Evolutionary conservation across 192 early-diverging fungal genomes (phyloP), one percentile per base, ranked within the genome.

Genomic region (Backusella macrospora): DNA sequence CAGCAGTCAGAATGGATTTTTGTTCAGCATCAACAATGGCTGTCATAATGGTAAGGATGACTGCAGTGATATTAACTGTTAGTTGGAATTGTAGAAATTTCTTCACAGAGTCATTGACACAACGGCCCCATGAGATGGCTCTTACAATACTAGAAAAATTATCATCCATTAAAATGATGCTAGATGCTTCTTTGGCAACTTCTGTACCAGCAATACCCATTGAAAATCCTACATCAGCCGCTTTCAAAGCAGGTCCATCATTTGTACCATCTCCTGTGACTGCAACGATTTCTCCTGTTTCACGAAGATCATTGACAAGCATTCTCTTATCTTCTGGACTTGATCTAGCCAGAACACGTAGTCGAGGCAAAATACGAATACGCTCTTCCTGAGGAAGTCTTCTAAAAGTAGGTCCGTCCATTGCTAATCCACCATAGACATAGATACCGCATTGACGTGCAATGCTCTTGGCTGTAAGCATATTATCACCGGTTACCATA

Each of bases 261-360:
- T 99, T 99, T 29, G 98, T 99, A 7, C 98, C 98, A 84, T 99
- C 98, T 42, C 98, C 98, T 59, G 97, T 99, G 0, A 99, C 97
- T 0, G 98, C 96, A 6, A 99, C 98, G 38, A 96, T 93, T 78
- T 99, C 95, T 37, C 95, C 94, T 55, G 94, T 85, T 40, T 88
- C 82, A 74, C 93, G 94, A 70, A 99, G 85, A 73, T 89, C 88
- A 34, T 90, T 85, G 5, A 99, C 96, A 38, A 99, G 85, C 68
- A 96, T 91, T 77, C 94, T 93, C 82, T 99, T 99, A 78, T 99
- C 98, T 44, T 93, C 88, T n/a, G 98, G 98, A 73, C 90, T 94
- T 26, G 90, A 92, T 55, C 98, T 88, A n/a, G 98, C 98, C 48
- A 99, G 84, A 12, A 99, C 97, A 72, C 95, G 93, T 39, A 99